phyloP scores from a whole-genome alignment of 345 rosid genomes.

The Eucalyptus erythrocorys region DNA sequence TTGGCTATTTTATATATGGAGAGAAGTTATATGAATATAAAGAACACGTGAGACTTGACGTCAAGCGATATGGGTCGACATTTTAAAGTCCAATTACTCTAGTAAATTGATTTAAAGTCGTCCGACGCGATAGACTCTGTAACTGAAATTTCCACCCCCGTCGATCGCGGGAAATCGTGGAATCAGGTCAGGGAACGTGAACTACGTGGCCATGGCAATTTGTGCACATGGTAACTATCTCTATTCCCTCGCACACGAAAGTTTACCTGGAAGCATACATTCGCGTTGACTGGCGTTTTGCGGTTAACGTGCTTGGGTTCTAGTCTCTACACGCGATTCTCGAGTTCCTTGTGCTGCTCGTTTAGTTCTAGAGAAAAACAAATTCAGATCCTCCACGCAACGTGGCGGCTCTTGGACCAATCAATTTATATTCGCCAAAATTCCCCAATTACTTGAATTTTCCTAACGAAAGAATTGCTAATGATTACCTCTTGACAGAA shows the following conservation, averaged over 20 bases:
- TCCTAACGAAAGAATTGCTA: background rate
- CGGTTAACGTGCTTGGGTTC: background rate
- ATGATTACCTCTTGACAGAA: background rate
- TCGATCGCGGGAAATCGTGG: background rate
- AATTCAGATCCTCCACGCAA: background rate
- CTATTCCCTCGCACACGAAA: background rate
- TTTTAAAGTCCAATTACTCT: too few relatives aligned
- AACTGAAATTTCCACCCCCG: background rate
- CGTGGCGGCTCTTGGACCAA: background rate
- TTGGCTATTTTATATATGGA: too few relatives aligned
- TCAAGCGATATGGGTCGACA: fast-evolving
- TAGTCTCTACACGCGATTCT: background rate
- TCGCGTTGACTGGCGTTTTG: background rate
- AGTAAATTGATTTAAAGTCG: too few relatives aligned
- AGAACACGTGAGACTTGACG: background rate
- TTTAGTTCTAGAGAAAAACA: background rate
- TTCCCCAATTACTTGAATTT: background rate
- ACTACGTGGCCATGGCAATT: background rate
- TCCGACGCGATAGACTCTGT: fast-evolving
- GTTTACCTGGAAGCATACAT: background rate
- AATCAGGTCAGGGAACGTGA: background rate
- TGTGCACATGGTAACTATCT: background rate
- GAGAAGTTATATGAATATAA: too few relatives aligned
- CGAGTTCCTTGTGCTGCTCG: background rate
- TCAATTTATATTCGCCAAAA: background rate